A percentile compares a stretch with the other conserved stretches of the same genome.
Conservation (phyloP, 139 green algal genomes). For the Desmodesmus armatus region DNA sequence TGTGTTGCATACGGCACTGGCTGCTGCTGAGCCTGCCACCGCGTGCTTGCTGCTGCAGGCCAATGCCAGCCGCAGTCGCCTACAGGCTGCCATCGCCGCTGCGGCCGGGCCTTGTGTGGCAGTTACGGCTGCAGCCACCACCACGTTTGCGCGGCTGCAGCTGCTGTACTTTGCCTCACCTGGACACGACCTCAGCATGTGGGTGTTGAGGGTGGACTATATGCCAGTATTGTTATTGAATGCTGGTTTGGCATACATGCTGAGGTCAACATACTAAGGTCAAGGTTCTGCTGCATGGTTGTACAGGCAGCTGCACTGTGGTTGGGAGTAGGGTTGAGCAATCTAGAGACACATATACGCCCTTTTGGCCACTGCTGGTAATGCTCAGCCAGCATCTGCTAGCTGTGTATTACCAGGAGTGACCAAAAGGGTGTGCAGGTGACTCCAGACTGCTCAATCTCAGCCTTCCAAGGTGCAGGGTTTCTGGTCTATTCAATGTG, state of each 20-base stretch:
- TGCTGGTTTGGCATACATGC: too few species aligned
- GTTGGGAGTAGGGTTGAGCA: too few species aligned
- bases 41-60: conserved; percentile 2
- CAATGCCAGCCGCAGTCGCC: background rate
- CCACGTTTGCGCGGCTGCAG: conserved; percentile 64
- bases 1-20: background rate
- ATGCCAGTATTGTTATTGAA: background rate
- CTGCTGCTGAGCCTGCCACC: too few species aligned
- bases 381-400: background rate
- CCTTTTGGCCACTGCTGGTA: too few species aligned
- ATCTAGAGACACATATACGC: too few species aligned
- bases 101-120: background rate
- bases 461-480: background rate
- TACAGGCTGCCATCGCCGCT: background rate
- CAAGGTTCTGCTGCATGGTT: too few species aligned
- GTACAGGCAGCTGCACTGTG: too few species aligned
- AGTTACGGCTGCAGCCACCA: background rate
- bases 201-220: conserved; percentile 6
- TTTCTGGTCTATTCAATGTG: background rate
- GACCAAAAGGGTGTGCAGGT: background rate
- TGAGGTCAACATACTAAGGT: too few species aligned
- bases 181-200: conserved; percentile 71
- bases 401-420: too few species aligned
- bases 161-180: conserved; percentile 87
- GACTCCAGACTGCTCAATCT: too few species aligned